Percentiles rank a stretch among this genome's conserved stretches.
These are phyloP conservation scores for Trypanosoma brucei DNA, from an alignment of 208 protist species.

Conservation along the genomic window DNA sequence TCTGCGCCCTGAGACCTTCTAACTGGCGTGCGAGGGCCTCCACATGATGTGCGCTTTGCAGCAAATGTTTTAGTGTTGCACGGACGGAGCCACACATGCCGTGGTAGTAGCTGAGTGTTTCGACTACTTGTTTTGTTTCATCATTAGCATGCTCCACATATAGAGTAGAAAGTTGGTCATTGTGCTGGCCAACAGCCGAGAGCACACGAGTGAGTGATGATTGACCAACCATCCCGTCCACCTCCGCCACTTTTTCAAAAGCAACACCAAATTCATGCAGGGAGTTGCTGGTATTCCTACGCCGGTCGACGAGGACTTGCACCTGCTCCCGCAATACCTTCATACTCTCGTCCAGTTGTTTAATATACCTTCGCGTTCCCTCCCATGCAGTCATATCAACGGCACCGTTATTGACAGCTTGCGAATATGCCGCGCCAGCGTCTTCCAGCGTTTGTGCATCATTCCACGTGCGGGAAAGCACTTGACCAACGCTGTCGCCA, in stretches of 20 bases:
- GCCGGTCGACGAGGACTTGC: constrained; percentile 35
- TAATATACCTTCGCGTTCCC: constrained; percentile 33
- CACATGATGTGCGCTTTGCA: constrained; percentile 28
- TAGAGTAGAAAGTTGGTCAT: constrained; percentile 39
- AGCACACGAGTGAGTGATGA: constrained; percentile 41
- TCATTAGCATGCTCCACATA: constrained; percentile 66
- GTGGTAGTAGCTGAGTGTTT: constrained; percentile 78
- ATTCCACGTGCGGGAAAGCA: constrained; percentile 24
- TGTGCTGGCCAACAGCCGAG: constrained; percentile 50
- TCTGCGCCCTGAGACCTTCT: constrained; percentile 21
- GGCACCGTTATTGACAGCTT: constrained; percentile 7
- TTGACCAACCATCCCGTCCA: constrained; percentile 43
- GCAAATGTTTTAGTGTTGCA: constrained; percentile 56
- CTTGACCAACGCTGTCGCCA: constrained; percentile 21
- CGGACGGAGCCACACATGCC: constrained; percentile 74
- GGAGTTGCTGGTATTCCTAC: constrained; percentile 28
- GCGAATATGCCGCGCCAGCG: constrained; percentile 5
- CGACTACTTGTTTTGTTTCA: constrained; percentile 64
- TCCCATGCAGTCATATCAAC: constrained; percentile 25
- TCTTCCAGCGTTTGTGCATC: not conserved
- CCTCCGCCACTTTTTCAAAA: constrained; percentile 39
- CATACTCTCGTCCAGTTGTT: constrained; percentile 39
- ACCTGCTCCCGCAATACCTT: constrained; percentile 34
- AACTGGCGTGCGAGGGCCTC: constrained; percentile 20
- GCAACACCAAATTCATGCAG: constrained; percentile 48